Evolutionary conservation across 2,329 filamentous ascomycete species (phyloP).

Genomic region (Ophiocordyceps camponoti-saundersi): DNA sequence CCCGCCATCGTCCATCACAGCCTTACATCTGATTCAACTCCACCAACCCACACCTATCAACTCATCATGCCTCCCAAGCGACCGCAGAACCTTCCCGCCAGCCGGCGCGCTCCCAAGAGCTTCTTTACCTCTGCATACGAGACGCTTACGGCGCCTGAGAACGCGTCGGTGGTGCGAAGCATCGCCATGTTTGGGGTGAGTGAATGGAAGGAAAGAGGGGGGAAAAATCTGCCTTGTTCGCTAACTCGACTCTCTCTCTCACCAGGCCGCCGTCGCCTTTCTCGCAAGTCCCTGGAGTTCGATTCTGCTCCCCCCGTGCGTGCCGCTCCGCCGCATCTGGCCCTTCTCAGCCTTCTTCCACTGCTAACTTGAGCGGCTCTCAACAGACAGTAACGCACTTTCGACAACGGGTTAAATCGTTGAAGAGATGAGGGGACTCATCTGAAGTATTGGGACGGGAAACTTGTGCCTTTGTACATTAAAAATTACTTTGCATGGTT

Average conservation of each 20-base stretch:
- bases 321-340: constrained; percentile 1
- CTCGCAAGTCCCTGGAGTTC: constrained; percentile 52
- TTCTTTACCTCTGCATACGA: constrained; percentile 42
- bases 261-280: constrained; percentile 31
- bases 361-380: not conserved
- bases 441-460: not conserved
- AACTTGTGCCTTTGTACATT: not conserved
- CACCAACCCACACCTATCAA: not conserved
- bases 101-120: constrained; percentile 26
- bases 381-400: constrained; percentile 1
- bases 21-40: not conserved
- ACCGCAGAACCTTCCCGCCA: constrained; percentile 30
- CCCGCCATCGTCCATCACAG: not conserved
- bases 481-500: not conserved
- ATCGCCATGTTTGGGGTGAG: constrained; percentile 52
- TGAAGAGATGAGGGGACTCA: not conserved
- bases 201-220: constrained; percentile 4
- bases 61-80: constrained; percentile 33
- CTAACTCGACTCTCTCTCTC: constrained; percentile 1
- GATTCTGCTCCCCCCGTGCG: constrained; percentile 47
- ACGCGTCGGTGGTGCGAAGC: constrained; percentile 51
- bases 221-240: not conserved
- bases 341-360: not conserved
- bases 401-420: not conserved
- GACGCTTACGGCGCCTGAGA: constrained; percentile 47